Evolutionary conservation across 2,329 filamentous ascomycete species (phyloP), one percentile per base, ranked within the genome.

Genomic region (Chrysoporthe austroafricana): DNA sequence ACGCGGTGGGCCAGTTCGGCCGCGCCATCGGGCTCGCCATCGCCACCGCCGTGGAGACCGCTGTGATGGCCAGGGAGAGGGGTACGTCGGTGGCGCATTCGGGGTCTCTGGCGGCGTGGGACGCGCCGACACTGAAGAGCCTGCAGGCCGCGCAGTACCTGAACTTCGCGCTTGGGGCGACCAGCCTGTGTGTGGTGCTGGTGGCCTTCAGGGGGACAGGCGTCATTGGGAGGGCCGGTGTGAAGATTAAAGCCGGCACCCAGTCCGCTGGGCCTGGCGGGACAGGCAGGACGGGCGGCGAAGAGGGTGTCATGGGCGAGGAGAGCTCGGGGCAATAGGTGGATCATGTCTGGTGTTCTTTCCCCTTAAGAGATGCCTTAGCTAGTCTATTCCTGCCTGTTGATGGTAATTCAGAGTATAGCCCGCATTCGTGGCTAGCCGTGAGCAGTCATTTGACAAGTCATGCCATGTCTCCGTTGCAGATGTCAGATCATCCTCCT

Each of bases 1-100:
- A 91, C 68, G 84, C 89, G 0, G 84, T 89, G 14, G 87, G 86
- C 0, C 88, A 91, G 73, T 80, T 91, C 43, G 90, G 90, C 0
- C 81, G 90, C 7, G 85, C 89, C 0, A 83, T 92, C n/a, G 85
- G 88, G 1, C 79, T 92, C 0, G 90, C 89, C 0, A 81, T 92
- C 43, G 86, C 84, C 2, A 91, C 89, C 0, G 88, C 88, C 0
- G 79, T 91, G 1, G 89, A 92, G 74, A 88, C 87, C 0, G 84
- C 86, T 0, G 84, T 90, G 32, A 85, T 88, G 78, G 85, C 85
- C 0, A 75, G 79, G 3, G 78, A 80, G 34, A 79, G 83, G 39
- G 79, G 79, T 3, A 79, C 84, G 0, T 60, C 75, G 0, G 79
- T 87, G 0, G 74, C 84, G 68, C 64, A 81, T 2, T 82, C 79